phyloP scores from a whole-genome alignment of 106 monocot genomes.

The Dioscorea zingiberensis region DNA sequence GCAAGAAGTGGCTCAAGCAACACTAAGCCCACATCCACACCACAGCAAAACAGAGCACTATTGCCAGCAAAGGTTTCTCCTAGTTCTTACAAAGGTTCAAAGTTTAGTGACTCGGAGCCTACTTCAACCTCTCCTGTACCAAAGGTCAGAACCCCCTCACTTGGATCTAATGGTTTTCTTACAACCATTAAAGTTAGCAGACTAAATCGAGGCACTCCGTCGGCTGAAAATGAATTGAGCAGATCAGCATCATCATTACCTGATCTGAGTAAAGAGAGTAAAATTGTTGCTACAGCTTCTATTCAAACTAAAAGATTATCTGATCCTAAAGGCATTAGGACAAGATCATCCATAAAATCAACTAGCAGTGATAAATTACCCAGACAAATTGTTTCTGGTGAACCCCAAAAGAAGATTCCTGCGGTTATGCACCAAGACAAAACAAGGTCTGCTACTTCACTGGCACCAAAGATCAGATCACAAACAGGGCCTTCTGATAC shows the following conservation, averaged over 20 bases:
- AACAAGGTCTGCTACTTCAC: constrained; percentile 68
- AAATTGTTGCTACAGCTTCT: constrained; percentile 9
- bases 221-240: constrained; percentile 19
- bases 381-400: constrained; percentile 28
- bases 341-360: constrained; percentile 20
- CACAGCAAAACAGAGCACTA: constrained; percentile 28
- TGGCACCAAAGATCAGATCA: constrained; percentile 54
- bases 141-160: constrained; percentile 32
- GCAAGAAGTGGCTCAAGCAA: constrained; percentile 47
- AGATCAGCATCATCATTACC: constrained; percentile 38
- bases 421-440: constrained; percentile 65
- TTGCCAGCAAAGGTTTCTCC: constrained; percentile 34
- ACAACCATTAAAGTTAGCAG: constrained; percentile 24
- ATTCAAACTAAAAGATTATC: constrained; percentile 46
- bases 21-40: constrained; percentile 25
- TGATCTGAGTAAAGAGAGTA: constrained; percentile 48
- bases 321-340: constrained; percentile 37
- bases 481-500: constrained; percentile 13
- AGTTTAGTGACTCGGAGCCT: constrained; percentile 62
- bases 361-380: constrained; percentile 10
- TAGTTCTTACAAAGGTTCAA: constrained; percentile 44
- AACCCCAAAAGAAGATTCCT: constrained; percentile 57
- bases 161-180: constrained; percentile 27
- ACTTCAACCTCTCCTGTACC: constrained; percentile 40
- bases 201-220: constrained; percentile 11